Percentiles rank a stretch among this genome's conserved stretches.
Conservation (phyloP, 208 protist species). For the Leishmania braziliensis region DNA sequence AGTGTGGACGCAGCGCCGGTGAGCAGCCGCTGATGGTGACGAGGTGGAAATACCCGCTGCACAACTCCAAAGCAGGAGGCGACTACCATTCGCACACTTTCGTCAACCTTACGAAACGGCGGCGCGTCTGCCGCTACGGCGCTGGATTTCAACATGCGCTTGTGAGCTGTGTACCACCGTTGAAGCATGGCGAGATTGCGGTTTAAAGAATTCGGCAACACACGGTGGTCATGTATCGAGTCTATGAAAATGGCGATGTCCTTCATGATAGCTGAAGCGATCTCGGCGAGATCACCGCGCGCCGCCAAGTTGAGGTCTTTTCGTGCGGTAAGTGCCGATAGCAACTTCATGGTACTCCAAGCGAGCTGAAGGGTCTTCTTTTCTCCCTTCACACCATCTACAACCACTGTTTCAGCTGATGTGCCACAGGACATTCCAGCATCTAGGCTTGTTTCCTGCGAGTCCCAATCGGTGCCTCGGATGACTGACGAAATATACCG, state of each 20-base stretch:
- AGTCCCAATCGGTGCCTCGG: not conserved
- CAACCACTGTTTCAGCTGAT: not conserved
- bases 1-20: not conserved
- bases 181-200: not conserved
- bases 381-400: not conserved
- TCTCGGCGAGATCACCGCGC: not conserved
- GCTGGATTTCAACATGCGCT: not conserved
- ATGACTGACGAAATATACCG: conserved; percentile 1
- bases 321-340: not conserved
- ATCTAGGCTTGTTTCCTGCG: not conserved
- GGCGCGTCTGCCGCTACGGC: not conserved
- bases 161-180: not conserved
- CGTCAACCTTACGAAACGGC: not conserved
- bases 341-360: conserved; percentile 1
- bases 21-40: not conserved
- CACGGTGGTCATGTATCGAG: not conserved
- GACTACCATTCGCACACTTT: not conserved
- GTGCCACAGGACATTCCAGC: not conserved
- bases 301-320: not conserved
- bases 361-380: not conserved
- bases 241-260: not conserved
- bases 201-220: not conserved
- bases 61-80: not conserved
- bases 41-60: not conserved
- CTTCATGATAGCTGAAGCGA: not conserved